These are phyloP conservation scores for Eimeria acervulina DNA, from an alignment of 169 alveolate genomes.

Conservation along the genomic window DNA sequence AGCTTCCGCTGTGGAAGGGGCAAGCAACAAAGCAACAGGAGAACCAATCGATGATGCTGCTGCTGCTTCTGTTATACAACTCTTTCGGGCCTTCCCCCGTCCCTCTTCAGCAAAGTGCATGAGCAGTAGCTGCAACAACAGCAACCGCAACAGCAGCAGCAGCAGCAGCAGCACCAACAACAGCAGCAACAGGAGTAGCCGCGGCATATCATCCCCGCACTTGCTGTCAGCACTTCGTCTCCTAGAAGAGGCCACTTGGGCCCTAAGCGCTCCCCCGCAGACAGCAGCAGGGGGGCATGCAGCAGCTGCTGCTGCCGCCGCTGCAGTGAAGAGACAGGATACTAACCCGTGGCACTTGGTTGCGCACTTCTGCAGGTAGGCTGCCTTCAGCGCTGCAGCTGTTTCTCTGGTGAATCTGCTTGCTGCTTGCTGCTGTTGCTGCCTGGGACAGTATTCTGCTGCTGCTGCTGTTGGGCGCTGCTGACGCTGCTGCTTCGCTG, in stretches of 20 bases:
- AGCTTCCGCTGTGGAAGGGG: background rate
- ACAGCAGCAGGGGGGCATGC: constrained; percentile 33
- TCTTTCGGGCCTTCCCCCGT: constrained; percentile 66
- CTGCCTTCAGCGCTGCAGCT: constrained; percentile 8
- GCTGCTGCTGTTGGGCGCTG: background rate
- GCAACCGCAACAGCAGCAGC: background rate
- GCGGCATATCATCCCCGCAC: constrained; percentile 83
- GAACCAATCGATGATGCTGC: background rate
- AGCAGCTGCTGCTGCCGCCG: constrained; percentile 15
- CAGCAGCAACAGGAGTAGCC: constrained; percentile 71
- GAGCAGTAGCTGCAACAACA: background rate
- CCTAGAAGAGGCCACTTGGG: constrained; percentile 91
- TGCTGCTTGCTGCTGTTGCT: constrained; percentile 57
- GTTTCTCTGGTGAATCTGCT: background rate
- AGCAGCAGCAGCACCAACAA: constrained; percentile 52
- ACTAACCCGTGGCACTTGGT: constrained; percentile 88
- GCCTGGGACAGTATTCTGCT: background rate
- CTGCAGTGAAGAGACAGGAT: constrained; percentile 39
- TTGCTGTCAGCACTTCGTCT: constrained; percentile 85
- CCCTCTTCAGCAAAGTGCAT: background rate
- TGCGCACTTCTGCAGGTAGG: constrained; percentile 86
- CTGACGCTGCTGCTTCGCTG: constrained; percentile 3
- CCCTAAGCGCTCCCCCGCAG: constrained; percentile 84
- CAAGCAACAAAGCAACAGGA: background rate
- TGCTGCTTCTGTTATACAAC: constrained; percentile 28